phyloP scores from a whole-genome alignment of 805 yeast genomes.

The Geotrichum ghanense region DNA sequence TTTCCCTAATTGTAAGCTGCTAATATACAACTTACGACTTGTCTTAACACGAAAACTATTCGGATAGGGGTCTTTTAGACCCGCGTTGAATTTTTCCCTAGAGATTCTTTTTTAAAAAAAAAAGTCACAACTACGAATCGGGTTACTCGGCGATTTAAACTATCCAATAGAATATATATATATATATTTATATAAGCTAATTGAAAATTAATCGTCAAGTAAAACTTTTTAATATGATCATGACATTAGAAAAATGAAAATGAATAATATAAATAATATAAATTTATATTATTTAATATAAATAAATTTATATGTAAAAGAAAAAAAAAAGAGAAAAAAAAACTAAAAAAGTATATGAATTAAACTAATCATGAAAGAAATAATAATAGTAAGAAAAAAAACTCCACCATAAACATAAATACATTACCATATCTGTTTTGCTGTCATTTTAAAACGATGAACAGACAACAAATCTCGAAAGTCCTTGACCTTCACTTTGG shows the following conservation, averaged over 20 bases:
- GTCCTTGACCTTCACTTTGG: conserved; percentile 6
- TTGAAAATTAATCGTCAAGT: no score
- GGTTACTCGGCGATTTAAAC: no score
- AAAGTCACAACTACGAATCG: no score
- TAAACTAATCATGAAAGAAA: conserved; percentile 7
- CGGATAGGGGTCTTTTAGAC: no score
- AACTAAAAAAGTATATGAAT: neutral
- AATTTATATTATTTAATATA: neutral
- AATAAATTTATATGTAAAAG: conserved; percentile 2
- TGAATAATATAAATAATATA: conserved; percentile 1
- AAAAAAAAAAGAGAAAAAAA: neutral
- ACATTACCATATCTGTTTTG: conserved; percentile 58
- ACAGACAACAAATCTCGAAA: conserved; percentile 35
- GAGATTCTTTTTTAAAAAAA: no score
- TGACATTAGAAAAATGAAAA: neutral
- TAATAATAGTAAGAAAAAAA: neutral
- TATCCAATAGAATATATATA: no score
- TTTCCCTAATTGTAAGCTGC: no score
- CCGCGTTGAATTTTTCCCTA: no score
- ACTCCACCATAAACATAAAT: conserved; percentile 23
- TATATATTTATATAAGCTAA: no score
- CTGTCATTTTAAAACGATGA: conserved; percentile 57
- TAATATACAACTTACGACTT: no score
- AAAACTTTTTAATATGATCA: neutral
- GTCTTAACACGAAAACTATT: no score